These are phyloP conservation scores for Hypomyces perniciosus DNA, from an alignment of 2,329 filamentous ascomycete genomes.

Conservation along the genomic window DNA sequence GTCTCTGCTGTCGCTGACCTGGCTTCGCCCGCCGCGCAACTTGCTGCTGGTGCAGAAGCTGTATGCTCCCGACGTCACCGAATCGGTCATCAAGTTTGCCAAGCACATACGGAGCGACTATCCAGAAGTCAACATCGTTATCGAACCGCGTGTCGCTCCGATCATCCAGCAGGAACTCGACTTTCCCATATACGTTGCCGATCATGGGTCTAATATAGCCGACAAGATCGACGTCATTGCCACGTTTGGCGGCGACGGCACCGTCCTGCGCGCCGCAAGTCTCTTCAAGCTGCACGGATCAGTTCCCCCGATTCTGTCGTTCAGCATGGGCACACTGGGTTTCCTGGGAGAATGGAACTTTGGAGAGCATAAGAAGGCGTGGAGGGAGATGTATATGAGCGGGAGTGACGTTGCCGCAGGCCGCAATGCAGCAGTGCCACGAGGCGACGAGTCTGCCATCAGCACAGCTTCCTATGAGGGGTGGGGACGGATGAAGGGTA, in stretches of 20 bases:
- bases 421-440: conserved; percentile 37
- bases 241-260: conserved; percentile 78
- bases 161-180: conserved; percentile 64
- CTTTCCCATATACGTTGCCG: conserved; percentile 65
- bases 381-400: conserved; percentile 86
- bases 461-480: conserved; percentile 27
- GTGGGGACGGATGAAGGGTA: conserved; percentile 72
- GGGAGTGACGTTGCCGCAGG: conserved; percentile 46
- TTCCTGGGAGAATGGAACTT: conserved; percentile 98
- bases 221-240: conserved; percentile 82
- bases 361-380: conserved; percentile 83
- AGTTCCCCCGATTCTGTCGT: conserved; percentile 87
- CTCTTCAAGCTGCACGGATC: conserved; percentile 69
- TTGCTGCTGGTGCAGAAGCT: conserved; percentile 55
- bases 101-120: conserved; percentile 76
- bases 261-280: conserved; percentile 32
- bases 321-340: conserved; percentile 93
- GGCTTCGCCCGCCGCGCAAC: conserved; percentile 49
- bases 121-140: conserved; percentile 71
- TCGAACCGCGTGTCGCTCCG: conserved; percentile 70
- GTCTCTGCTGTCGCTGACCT: conserved; percentile 50
- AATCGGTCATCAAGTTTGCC: conserved; percentile 49
- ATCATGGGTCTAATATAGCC: conserved; percentile 51
- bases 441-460: conserved; percentile 21
- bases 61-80: conserved; percentile 46